Conservation (phyloP, 192 early-diverging fungal species). For the Backusella circina region DNA sequence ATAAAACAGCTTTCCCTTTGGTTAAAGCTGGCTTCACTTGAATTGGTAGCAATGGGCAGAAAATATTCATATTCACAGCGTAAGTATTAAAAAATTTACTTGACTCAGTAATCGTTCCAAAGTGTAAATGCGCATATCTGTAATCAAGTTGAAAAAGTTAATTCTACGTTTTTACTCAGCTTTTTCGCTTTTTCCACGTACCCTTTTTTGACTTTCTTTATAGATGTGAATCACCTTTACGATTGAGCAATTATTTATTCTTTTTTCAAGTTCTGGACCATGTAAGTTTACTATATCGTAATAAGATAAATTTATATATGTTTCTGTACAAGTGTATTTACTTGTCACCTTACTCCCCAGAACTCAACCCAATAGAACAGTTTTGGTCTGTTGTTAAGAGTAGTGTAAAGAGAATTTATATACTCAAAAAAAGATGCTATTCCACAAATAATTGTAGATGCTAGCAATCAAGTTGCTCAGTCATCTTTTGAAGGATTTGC, state of each 20-base stretch:
- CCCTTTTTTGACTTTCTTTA: not conserved
- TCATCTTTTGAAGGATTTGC: not conserved
- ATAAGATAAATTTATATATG: not conserved
- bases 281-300: not conserved
- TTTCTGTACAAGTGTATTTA: constrained; percentile 9
- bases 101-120: not conserved
- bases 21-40: constrained; percentile 9
- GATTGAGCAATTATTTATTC: not conserved
- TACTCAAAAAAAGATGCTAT: not conserved
- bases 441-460: no score
- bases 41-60: constrained; percentile 1
- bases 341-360: constrained; percentile 12
- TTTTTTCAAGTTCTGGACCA: not conserved
- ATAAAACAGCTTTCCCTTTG: not conserved
- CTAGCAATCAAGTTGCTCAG: not conserved
- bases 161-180: constrained; percentile 13
- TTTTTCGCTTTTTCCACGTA: constrained; percentile 10
- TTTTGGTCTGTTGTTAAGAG: constrained; percentile 19
- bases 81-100: constrained; percentile 8
- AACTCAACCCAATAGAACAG: constrained; percentile 25
- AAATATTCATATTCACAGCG: constrained; percentile 2
- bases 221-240: not conserved
- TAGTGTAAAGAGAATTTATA: constrained; percentile 8
- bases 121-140: constrained; percentile 3
- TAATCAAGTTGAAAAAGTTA: constrained; percentile 17